phyloP scores from a whole-genome alignment of 2,329 filamentous ascomycete genomes.

The Achaetomium macrosporum region DNA sequence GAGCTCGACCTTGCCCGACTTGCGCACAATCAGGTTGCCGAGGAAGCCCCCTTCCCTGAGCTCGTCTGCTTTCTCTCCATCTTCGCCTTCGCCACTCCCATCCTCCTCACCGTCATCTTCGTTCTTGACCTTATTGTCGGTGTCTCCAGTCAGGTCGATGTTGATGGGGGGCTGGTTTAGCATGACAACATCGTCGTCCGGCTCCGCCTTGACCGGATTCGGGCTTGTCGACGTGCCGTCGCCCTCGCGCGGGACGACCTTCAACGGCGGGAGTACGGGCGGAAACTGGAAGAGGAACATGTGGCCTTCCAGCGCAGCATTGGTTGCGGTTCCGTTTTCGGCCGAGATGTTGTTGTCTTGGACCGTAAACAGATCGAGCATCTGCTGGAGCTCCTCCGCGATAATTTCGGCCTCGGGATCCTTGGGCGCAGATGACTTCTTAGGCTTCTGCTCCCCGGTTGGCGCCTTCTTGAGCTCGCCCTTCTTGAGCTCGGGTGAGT shows the following conservation, averaged over 20 bases:
- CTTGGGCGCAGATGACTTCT: slow-evolving; percentile 18
- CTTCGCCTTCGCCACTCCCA: slow-evolving; percentile 21
- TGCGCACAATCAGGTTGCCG: slow-evolving; percentile 54
- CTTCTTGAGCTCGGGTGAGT: slow-evolving; percentile 31
- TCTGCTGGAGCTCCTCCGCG: slow-evolving; percentile 29
- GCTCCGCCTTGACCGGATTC: slow-evolving; percentile 40
- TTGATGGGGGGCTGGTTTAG: slow-evolving; percentile 31
- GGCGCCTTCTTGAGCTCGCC: slow-evolving; percentile 20
- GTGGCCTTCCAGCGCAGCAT: slow-evolving; percentile 41
- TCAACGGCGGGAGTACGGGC: slow-evolving; percentile 53
- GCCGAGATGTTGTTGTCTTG: slow-evolving; percentile 18
- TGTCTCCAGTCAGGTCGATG: slow-evolving; percentile 38
- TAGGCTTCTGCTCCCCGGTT: slow-evolving; percentile 14
- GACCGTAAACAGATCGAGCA: slow-evolving; percentile 28
- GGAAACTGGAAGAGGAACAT: slow-evolving; percentile 62
- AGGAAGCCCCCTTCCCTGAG: slow-evolving; percentile 50
- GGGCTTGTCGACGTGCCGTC: slow-evolving; percentile 13
- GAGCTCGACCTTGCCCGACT: slow-evolving; percentile 57
- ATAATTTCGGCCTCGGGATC: slow-evolving; percentile 30
- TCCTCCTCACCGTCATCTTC: slow-evolving; percentile 21
- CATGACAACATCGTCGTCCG: slow-evolving; percentile 33
- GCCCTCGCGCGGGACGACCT: slow-evolving; percentile 22
- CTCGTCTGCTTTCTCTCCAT: slow-evolving; percentile 28
- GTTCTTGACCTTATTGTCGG: slow-evolving; percentile 26
- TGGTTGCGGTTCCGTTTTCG: slow-evolving; percentile 12